Base-by-base conservation (phyloP, 257 asterid species). In the Nicotiana obtusifolia region DNA sequence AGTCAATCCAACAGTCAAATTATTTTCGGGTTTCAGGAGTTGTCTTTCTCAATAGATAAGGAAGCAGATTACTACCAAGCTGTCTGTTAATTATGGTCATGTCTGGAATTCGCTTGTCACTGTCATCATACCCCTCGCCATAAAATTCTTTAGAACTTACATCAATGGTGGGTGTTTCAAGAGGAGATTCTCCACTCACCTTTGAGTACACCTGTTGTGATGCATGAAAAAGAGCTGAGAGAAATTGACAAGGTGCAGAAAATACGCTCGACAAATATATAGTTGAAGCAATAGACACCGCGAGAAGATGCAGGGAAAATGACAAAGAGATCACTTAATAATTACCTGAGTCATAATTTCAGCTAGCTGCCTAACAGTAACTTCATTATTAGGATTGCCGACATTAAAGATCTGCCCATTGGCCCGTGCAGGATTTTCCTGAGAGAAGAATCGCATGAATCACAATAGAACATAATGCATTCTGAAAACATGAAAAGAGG, bases 51-150 rank as follows among this genome's bases (percentile, higher is more conserved):
- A 7, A 11, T 24, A 64, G 10, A 80, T 60, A 64, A 62, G 33
- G 68, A 20, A 17, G 0, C 10, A 1, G 37, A 15, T 10, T 33
- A 64, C 9, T 93, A 95, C 98, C 98, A 14, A 95, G 98, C 83
- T 93, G 98, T 85, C 80, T 87, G 92, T 93, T 95, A 83, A 95
- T 95, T 69, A 93, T 93, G 86, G 98, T 91, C 99, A 95, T 95
- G 86, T 95, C 99, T 49, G 99, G 99, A 83, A 95, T 95, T 86
- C 99, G 90, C 90, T 91, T 95, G 87, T 95, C 99, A 84, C 99
- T 95, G 56, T 95, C 99, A 82, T 95, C 99, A 76, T 95, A 95
- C 15, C 99, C 99, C 88, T 91, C 99, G 20, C 99, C 99, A 10
- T 95, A 95, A 56, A 95, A 95, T 83, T 95, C 98, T 89, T 93